Percentiles rank a stretch among this genome's conserved stretches.
These are phyloP conservation scores for Acrodontium crateriforme DNA, from an alignment of 2,329 filamentous ascomycete species.

Conservation along the genomic window DNA sequence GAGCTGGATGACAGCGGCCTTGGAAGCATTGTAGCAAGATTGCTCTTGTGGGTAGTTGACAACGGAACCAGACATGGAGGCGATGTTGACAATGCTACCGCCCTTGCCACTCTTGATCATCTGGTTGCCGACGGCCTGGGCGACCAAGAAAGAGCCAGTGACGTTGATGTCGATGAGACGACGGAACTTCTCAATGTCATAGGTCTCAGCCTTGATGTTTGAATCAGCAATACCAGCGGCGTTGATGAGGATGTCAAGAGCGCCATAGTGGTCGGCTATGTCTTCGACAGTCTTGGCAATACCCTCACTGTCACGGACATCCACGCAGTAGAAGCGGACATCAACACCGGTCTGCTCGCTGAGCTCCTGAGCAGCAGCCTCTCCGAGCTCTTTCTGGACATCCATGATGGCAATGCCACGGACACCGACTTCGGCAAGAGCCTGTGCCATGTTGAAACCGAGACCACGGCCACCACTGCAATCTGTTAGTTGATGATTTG, in stretches of 20 bases:
- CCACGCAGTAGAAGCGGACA: slow-evolving; percentile 64
- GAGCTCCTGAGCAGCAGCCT: slow-evolving; percentile 54
- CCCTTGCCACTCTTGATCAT: slow-evolving; percentile 62
- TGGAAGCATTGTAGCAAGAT: slow-evolving; percentile 71
- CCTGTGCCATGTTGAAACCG: slow-evolving; percentile 67
- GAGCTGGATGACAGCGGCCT: slow-evolving; percentile 65
- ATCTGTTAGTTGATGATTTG: too few relatives aligned
- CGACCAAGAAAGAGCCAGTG: slow-evolving; percentile 64
- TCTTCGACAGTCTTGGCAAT: slow-evolving; percentile 56
- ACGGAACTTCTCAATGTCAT: slow-evolving; percentile 63
- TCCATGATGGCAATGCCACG: slow-evolving; percentile 64
- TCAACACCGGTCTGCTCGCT: slow-evolving; percentile 60
- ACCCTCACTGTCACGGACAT: slow-evolving; percentile 57
- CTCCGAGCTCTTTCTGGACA: slow-evolving; percentile 61
- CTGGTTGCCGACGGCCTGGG: slow-evolving; percentile 38
- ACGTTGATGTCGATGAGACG: slow-evolving; percentile 72
- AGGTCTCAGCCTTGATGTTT: slow-evolving; percentile 69
- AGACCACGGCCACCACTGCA: slow-evolving; percentile 59
- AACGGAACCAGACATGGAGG: slow-evolving; percentile 42
- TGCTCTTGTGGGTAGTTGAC: slow-evolving; percentile 55
- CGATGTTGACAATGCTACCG: slow-evolving; percentile 61
- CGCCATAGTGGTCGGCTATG: slow-evolving; percentile 52
- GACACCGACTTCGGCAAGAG: slow-evolving; percentile 61
- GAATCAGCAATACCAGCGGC: slow-evolving; percentile 70
- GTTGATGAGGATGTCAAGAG: slow-evolving; percentile 64